A percentile compares a stretch with the other conserved stretches of the same genome.
Conservation (phyloP, 1,139 yeast species). For the Suhomyces wounanorum region DNA sequence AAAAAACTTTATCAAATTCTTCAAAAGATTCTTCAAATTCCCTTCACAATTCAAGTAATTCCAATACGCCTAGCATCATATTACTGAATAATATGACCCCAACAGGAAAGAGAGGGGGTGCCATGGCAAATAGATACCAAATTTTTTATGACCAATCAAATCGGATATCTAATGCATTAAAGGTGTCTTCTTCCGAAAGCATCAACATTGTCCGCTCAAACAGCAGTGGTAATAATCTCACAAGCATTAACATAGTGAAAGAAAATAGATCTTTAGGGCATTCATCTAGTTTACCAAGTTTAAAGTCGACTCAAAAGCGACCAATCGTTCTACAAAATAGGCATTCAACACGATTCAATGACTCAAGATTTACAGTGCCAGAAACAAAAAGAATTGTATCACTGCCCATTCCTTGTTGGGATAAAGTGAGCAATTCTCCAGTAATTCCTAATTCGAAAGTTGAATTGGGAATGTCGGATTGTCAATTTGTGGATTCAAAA, state of each 20-base stretch:
- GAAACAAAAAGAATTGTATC: slow-evolving; percentile 15
- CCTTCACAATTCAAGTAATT: slow-evolving; percentile 10
- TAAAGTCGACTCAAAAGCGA: slow-evolving; percentile 26
- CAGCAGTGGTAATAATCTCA: slow-evolving; percentile 18
- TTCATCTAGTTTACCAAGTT: slow-evolving; percentile 43
- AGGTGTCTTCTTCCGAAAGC: slow-evolving; percentile 46
- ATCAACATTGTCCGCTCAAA: slow-evolving; percentile 34
- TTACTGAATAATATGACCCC: slow-evolving; percentile 26
- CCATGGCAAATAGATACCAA: slow-evolving; percentile 54
- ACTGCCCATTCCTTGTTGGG: slow-evolving; percentile 13
- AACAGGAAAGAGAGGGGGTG: slow-evolving; percentile 40
- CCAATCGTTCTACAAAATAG: slow-evolving; percentile 12
- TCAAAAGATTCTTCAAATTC: slow-evolving; percentile 32
- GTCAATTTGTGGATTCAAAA: neutral
- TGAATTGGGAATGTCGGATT: neutral
- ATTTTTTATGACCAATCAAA: slow-evolving; percentile 52
- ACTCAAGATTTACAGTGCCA: slow-evolving; percentile 6
- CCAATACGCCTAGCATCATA: slow-evolving; percentile 9
- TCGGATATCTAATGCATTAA: slow-evolving; percentile 48
- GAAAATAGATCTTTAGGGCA: slow-evolving; percentile 35
- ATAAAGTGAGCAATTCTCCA: slow-evolving; percentile 2
- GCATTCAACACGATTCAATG: slow-evolving; percentile 14
- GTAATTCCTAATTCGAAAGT: neutral
- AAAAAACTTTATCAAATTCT: slow-evolving; percentile 37
- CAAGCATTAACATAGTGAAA: slow-evolving; percentile 10